These are phyloP conservation scores for Dactylellina sp. DNA, from an alignment of 2,329 filamentous ascomycete genomes.

Conservation along the genomic window DNA sequence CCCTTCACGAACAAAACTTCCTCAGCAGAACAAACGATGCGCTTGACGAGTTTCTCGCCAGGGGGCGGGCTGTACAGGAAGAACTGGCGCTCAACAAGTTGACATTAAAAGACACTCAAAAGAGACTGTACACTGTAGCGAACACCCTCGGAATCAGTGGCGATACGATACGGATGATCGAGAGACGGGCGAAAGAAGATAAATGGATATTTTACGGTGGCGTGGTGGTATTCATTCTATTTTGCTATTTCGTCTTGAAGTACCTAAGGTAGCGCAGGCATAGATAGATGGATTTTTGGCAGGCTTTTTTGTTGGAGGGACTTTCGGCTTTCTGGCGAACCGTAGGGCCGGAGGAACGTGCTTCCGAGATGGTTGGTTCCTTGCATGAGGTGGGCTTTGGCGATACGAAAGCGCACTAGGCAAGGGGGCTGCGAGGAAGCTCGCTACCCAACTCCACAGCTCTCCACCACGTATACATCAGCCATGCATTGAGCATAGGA, in stretches of 20 bases:
- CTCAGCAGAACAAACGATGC: conserved; percentile 83
- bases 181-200: conserved; percentile 89
- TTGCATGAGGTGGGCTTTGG: conserved; percentile 21
- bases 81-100: conserved; percentile 91
- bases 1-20: conserved; percentile 89
- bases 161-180: conserved; percentile 97
- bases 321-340: too few relatives aligned
- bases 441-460: conserved; percentile 28
- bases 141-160: conserved; percentile 94
- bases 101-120: conserved; percentile 94
- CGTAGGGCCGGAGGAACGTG: conserved; percentile 5
- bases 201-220: conserved; percentile 98
- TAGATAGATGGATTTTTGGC: conserved; percentile 3
- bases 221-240: conserved; percentile 85
- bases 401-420: conserved; percentile 24
- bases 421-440: conserved; percentile 21
- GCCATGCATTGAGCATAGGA: too few relatives aligned
- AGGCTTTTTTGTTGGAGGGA: background rate
- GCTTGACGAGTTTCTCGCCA: conserved; percentile 91
- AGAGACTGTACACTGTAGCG: conserved; percentile 87
- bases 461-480: conserved; percentile 14
- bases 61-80: conserved; percentile 87
- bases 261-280: conserved; percentile 77
- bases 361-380: conserved; percentile 20
- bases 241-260: conserved; percentile 91